A percentile compares a stretch with the other conserved stretches of the same genome.
These are phyloP conservation scores for Podila clonocystis DNA, from an alignment of 192 early-diverging fungal genomes.

Conservation along the genomic window DNA sequence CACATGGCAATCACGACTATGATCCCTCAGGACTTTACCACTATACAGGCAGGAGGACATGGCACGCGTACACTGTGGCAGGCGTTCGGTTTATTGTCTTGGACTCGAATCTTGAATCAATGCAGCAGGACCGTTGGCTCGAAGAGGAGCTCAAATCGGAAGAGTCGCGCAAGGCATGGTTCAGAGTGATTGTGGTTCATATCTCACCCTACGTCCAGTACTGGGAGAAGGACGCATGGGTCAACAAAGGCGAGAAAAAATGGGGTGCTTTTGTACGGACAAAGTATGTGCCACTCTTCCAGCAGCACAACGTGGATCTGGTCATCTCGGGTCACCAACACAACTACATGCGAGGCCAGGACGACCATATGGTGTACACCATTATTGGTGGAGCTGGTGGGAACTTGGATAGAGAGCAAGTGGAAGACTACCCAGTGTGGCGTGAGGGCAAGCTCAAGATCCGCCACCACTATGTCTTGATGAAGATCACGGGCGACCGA, in stretches of 20 bases:
- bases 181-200: conserved; percentile 75
- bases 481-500: conserved; percentile 52
- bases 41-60: conserved; percentile 63
- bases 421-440: conserved; percentile 69
- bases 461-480: conserved; percentile 54
- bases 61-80: conserved; percentile 67
- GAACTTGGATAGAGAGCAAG: conserved; percentile 65
- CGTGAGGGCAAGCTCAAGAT: conserved; percentile 32
- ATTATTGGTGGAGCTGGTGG: conserved; percentile 84
- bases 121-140: conserved; percentile 71
- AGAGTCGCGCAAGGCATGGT: conserved; percentile 61
- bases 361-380: conserved; percentile 66
- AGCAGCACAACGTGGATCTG: conserved; percentile 71
- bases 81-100: conserved; percentile 73
- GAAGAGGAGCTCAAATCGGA: conserved; percentile 64
- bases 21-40: conserved; percentile 61
- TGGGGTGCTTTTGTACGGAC: conserved; percentile 77
- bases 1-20: conserved; percentile 81
- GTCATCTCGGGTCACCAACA: conserved; percentile 85
- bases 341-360: conserved; percentile 74
- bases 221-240: conserved; percentile 78
- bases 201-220: conserved; percentile 81
- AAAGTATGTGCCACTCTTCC: conserved; percentile 74
- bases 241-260: conserved; percentile 69
- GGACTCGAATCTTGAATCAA: conserved; percentile 72